These are phyloP conservation scores for Trifolium pratense DNA, from an alignment of 306 rosid genomes.

Conservation along the genomic window DNA sequence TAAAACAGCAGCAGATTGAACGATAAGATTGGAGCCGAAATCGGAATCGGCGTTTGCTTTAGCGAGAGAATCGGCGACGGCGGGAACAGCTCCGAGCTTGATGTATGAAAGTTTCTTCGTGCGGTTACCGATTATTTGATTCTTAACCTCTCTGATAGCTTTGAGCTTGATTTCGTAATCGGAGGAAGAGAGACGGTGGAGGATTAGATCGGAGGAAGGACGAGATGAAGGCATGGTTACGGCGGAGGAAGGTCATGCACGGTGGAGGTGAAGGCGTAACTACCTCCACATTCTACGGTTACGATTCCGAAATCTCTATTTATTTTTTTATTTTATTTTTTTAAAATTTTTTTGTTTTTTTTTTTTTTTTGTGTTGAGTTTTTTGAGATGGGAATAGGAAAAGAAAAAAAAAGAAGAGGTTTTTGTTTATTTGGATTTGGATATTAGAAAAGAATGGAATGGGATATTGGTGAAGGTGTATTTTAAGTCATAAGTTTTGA, in stretches of 20 bases:
- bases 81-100: conserved; percentile 83
- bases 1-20: conserved; percentile 85
- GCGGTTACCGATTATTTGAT: conserved; percentile 94
- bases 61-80: conserved; percentile 61
- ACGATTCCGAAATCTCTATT: conserved; percentile 25
- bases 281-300: conserved; percentile 39
- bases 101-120: conserved; percentile 85
- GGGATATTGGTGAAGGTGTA: neutral
- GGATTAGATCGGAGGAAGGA: conserved; percentile 62
- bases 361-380: neutral
- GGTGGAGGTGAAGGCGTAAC: conserved; percentile 27
- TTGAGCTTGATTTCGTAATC: conserved; percentile 71
- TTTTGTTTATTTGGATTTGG: conserved; percentile 17
- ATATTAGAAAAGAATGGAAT: neutral
- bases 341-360: too few species aligned
- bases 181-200: conserved; percentile 65
- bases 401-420: neutral
- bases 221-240: conserved; percentile 59
- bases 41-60: conserved; percentile 34
- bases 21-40: conserved; percentile 60
- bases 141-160: conserved; percentile 88
- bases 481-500: neutral
- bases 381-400: neutral
- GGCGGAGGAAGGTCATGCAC: conserved; percentile 50
- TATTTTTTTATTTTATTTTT: neutral